Evolutionary conservation across 148 eudicot genomes (phyloP).

Genomic region (Spergularia marina): DNA sequence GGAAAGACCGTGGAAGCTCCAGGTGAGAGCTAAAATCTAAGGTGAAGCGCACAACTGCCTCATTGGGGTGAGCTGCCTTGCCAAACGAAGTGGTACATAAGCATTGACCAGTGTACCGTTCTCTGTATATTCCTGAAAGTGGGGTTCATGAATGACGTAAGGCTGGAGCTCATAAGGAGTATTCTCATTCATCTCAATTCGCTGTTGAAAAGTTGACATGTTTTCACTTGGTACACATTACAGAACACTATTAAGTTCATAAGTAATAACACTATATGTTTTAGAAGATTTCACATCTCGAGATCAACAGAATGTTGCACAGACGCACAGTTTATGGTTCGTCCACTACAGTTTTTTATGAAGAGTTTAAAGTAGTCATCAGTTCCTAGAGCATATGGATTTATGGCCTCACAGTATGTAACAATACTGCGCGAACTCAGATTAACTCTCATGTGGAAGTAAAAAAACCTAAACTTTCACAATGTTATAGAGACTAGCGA

Average conservation of each 20-base stretch:
- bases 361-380: neutral
- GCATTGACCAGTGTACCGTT: constrained; percentile 79
- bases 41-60: constrained; percentile 54
- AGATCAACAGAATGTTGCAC: neutral
- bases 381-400: neutral
- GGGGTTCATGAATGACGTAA: constrained; percentile 1
- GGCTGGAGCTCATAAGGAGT: neutral
- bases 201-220: neutral
- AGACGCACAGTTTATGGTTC: neutral
- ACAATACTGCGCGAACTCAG: neutral
- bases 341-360: neutral
- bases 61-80: constrained; percentile 92
- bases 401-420: neutral
- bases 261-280: neutral
- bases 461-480: neutral
- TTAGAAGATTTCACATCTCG: neutral
- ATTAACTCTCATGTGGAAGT: neutral
- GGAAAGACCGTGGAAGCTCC: neutral
- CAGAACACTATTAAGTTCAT: neutral
- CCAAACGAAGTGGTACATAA: constrained; percentile 84
- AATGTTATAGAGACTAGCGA: neutral
- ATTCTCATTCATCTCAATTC: neutral
- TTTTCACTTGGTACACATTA: neutral
- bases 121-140: constrained; percentile 68
- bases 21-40: neutral